A percentile compares a stretch with the other conserved stretches of the same genome.
Evolutionary conservation across 768 basidiomycete species (phyloP).

Genomic region (Coprinopsis marcescibilis): DNA sequence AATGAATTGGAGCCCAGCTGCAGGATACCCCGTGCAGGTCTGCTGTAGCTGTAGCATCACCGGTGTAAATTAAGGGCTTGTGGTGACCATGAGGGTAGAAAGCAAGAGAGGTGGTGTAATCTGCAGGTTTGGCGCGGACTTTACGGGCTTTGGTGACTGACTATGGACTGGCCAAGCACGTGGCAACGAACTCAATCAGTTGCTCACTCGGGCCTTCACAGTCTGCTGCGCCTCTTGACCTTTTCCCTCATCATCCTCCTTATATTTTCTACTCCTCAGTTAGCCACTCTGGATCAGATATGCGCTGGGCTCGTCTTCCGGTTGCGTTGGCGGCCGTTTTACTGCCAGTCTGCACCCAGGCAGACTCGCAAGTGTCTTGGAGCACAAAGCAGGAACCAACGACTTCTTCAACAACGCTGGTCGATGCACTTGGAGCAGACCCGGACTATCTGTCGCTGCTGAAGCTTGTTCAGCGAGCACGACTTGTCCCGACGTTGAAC

Average conservation of each 20-base stretch:
- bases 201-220: no score
- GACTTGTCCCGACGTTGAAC: constrained; percentile 89
- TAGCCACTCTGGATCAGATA: no score
- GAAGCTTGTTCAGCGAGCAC: constrained; percentile 71
- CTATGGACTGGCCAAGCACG: background rate
- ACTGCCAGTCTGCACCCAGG: constrained; percentile 23
- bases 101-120: no score
- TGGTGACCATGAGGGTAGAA: background rate
- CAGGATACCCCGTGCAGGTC: constrained; percentile 43
- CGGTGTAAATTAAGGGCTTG: constrained; percentile 5
- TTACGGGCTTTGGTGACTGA: no score
- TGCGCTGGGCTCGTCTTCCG: constrained; percentile 11
- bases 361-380: constrained; percentile 30
- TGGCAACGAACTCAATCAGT: no score
- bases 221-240: constrained; percentile 10
- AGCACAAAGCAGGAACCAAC: constrained; percentile 13
- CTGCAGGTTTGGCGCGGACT: no score
- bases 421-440: constrained; percentile 73
- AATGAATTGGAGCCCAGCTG: constrained; percentile 51
- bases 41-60: constrained; percentile 37
- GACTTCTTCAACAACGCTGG: constrained; percentile 50
- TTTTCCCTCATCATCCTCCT: constrained; percentile 20
- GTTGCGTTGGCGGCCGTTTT: constrained; percentile 22
- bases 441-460: constrained; percentile 75
- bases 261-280: constrained; percentile 5